A percentile compares a stretch with the other conserved stretches of the same genome.
phyloP scores from a whole-genome alignment of 164 flowering plant genomes.

The Tetrastigma voinierianum region DNA sequence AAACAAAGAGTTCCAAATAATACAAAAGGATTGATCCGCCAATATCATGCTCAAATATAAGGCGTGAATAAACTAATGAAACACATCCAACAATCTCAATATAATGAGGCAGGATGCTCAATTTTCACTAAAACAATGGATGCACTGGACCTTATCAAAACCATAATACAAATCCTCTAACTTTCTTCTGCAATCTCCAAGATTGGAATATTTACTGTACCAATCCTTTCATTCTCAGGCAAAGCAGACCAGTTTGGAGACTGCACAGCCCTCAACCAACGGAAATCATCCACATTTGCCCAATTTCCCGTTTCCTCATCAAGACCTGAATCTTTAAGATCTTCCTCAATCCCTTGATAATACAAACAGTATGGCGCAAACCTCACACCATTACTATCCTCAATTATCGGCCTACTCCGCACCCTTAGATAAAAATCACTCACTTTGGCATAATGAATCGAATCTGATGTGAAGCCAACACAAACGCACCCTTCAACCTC shows the following conservation, averaged over 20 bases:
- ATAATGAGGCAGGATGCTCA: not conserved
- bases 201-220: constrained; percentile 28
- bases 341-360: constrained; percentile 69
- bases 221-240: constrained; percentile 63
- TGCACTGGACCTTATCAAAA: not conserved
- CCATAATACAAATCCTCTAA: not conserved
- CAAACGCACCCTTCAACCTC: constrained; percentile 69
- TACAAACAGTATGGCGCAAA: constrained; percentile 76
- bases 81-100: too few species aligned
- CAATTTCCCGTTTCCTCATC: constrained; percentile 83
- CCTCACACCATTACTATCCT: constrained; percentile 67
- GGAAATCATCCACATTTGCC: constrained; percentile 89
- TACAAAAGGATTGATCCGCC: too few species aligned
- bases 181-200: constrained; percentile 8
- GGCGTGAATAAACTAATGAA: too few species aligned
- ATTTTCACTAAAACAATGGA: not conserved
- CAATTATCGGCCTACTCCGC: constrained; percentile 85
- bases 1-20: too few species aligned
- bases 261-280: constrained; percentile 81
- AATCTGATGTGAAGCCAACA: constrained; percentile 90
- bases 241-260: constrained; percentile 89
- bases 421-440: constrained; percentile 79
- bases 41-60: too few species aligned
- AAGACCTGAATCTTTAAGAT: constrained; percentile 60
- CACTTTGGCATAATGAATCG: constrained; percentile 70